Evolutionary conservation across 1,139 yeast genomes (phyloP).

Genomic region (Saccharomyces hybrid): DNA sequence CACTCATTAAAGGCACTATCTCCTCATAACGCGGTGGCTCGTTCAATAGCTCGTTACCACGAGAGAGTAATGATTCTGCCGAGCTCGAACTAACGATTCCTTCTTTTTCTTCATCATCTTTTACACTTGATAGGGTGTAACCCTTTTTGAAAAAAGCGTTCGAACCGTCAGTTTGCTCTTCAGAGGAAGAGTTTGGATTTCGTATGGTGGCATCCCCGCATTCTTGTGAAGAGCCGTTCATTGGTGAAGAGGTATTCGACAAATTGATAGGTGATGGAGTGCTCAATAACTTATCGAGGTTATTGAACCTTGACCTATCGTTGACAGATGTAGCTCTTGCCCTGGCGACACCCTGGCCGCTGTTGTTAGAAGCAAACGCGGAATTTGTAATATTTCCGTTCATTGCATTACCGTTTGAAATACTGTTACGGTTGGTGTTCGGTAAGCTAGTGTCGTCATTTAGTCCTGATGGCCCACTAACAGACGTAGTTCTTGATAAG

Average conservation of each 20-base stretch:
- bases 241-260: neutral
- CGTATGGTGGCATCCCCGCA: neutral
- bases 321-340: constrained; percentile 1
- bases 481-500: constrained; percentile 23
- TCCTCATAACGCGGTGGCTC: constrained; percentile 22
- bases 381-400: constrained; percentile 1
- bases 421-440: neutral
- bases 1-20: constrained; percentile 14
- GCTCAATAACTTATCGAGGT: constrained; percentile 12
- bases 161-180: neutral
- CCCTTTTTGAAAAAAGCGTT: constrained; percentile 9
- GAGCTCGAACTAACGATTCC: neutral
- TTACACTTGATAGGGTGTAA: constrained; percentile 5
- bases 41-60: neutral
- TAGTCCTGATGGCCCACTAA: constrained; percentile 10
- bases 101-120: neutral
- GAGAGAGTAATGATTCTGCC: neutral
- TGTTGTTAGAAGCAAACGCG: constrained; percentile 3
- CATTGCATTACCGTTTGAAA: constrained; percentile 1
- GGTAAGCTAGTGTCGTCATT: neutral
- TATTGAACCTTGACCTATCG: constrained; percentile 10
- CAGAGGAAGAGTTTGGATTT: neutral
- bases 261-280: neutral
- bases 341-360: neutral
- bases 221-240: neutral